Base-by-base conservation (phyloP, 2,329 filamentous ascomycete species). In the Apiospora aurea region DNA sequence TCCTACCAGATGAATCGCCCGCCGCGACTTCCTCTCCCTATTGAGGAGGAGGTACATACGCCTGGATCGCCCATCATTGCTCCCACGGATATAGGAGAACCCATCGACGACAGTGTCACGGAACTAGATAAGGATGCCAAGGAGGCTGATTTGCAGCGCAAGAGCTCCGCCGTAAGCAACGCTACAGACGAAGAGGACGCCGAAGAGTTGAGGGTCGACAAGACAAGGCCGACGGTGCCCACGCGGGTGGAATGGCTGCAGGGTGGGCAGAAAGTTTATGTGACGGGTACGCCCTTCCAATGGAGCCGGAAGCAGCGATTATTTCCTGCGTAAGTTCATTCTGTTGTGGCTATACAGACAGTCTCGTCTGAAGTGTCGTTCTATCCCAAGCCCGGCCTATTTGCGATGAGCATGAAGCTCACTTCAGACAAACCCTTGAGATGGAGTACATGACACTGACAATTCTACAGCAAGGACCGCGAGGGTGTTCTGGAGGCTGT, bases 251-350 rank as follows among this genome's bases (percentile, higher is more conserved):
- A 97, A 82, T 99, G 96, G 96, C 89, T 89, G 75, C 89, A 90
- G 11, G 90, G 91, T 70, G 95, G 94, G 72, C 93, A 97, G 72
- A 97, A 95, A 82, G 91, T 98, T 75, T 99, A 97, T 81, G 95
- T 99, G 66, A 99, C 96, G 0, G 96, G 96, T 75, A 98, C 96
- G 26, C 98, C 98, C 80, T 97, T 97, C 77, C 94, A 96, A 81
- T 99, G 96, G 96, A 95, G 97, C 83, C 92, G 93, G 81, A 98
- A 98, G 84, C 97, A 95, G 81, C 90, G 93, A 77, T 86, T 99
- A 79, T 91, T 95, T 82, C 91, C 89, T 82, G 92, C 94, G 95
- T 97, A 89, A 89, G 93, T 90, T 67, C 46, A 71, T 71, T 68
- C 44, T 69, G 72, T 70, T 18, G 43, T 7, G 43, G 47, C 8